Evolutionary conservation across 2,329 filamentous ascomycete genomes (phyloP), one percentile per base, ranked within the genome.

Genomic region (Hypoxylon sp.): DNA sequence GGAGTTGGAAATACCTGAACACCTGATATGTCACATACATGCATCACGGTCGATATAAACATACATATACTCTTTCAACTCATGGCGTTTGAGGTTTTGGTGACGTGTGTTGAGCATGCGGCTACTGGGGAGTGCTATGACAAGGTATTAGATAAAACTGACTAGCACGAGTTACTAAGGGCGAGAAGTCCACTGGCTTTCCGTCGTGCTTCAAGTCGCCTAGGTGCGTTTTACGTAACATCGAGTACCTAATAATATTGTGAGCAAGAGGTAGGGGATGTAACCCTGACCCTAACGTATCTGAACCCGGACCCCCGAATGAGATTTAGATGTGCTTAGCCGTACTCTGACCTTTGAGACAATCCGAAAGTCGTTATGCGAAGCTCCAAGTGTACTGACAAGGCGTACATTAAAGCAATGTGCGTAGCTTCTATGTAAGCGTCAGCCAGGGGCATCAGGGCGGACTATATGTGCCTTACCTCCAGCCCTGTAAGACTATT

Each of bases 11-110:
- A 63, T 61, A 62, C 50, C 53, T 57, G 61, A 66, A 44, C 20
- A 17, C 46, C 48, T 64, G 57, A 37, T 33, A 65, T 56, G 56
- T 60, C 57, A 62, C 60, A 62, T 60, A 69, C 48, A 61, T 56
- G 44, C 57, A 46, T 59, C 61, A 50, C 58, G 58, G 61, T 51
- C 53, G 61, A 65, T 62, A 69, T 65, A 65, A 61, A 61, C 57
- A 64, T 61, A 40, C 44, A 44, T 57, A 55, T 62, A 55, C 57
- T 20, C 48, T 61, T 44, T 44, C 40, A 44, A 20, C 17, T 44
- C 40, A 44, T 11, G 2, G 40, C 17, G 40, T 22, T 44, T 22
- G 8, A 22, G 10, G 17, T 22, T 44, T 11, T 7, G 17, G 10
- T 44, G 17, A 44, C 20, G 40, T 44, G 17, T 44, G 40, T 11